A percentile compares a stretch with the other conserved stretches of the same genome.
Evolutionary conservation across 2,329 filamentous ascomycete species (phyloP).

Genomic region (Epichloe amarillans): DNA sequence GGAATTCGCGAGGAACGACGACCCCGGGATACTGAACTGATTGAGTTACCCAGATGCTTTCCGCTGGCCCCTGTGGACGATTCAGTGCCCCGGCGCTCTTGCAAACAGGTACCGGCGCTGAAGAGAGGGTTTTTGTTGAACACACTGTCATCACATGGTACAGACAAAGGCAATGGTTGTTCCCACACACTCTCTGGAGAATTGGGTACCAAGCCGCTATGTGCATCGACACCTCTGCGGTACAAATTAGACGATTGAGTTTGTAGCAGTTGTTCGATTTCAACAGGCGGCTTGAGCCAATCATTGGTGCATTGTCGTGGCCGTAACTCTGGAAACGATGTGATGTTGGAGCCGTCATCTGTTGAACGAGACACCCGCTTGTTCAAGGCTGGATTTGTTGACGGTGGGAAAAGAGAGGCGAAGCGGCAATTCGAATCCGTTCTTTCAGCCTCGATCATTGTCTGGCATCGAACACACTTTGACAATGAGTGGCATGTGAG

Average conservation of each 20-base stretch:
- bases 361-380: constrained; percentile 4
- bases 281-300: constrained; percentile 15
- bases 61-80: constrained; percentile 2
- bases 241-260: constrained; percentile 11
- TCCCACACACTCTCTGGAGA: constrained; percentile 5
- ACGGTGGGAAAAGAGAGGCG: not conserved
- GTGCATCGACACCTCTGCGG: constrained; percentile 19
- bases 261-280: constrained; percentile 8
- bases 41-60: constrained; percentile 12
- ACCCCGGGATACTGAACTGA: constrained; percentile 13
- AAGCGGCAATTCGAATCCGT: not conserved
- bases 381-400: not conserved
- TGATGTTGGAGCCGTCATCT: constrained; percentile 15
- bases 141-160: constrained; percentile 7
- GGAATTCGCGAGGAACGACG: constrained; percentile 14
- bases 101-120: not conserved
- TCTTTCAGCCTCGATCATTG: not conserved
- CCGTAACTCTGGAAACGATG: constrained; percentile 21
- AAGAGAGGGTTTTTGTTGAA: constrained; percentile 15
- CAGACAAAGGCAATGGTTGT: constrained; percentile 6
- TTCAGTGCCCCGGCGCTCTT: constrained; percentile 2
- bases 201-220: constrained; percentile 7
- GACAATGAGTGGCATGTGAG: not conserved
- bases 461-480: not conserved
- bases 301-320: constrained; percentile 20